phyloP scores from a whole-genome alignment of 768 basidiomycete genomes.

The Saitozyma podzolica region DNA sequence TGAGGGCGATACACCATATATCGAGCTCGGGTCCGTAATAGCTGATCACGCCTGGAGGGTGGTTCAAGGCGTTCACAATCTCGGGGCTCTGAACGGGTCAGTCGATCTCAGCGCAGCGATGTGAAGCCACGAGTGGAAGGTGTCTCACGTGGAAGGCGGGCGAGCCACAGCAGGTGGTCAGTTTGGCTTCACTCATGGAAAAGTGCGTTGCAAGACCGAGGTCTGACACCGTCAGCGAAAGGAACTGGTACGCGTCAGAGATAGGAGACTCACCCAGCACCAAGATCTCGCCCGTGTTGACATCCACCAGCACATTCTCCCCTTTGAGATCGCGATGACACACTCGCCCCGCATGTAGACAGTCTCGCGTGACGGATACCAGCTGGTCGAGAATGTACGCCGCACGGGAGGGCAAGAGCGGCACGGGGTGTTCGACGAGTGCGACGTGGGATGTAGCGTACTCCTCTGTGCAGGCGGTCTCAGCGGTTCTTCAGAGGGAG shows the following conservation, averaged over 20 bases:
- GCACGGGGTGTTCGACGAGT: slow-evolving; percentile 32
- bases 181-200: slow-evolving; percentile 50
- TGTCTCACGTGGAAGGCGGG: slow-evolving; percentile 48
- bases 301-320: slow-evolving; percentile 47
- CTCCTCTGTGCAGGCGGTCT: slow-evolving; percentile 29
- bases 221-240: slow-evolving; percentile 32
- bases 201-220: slow-evolving; percentile 56
- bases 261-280: slow-evolving; percentile 48
- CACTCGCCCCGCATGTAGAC: slow-evolving; percentile 51
- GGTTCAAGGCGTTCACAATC: slow-evolving; percentile 52
- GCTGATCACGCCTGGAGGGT: slow-evolving; percentile 50
- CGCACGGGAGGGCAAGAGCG: slow-evolving; percentile 34
- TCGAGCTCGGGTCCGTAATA: slow-evolving; percentile 57
- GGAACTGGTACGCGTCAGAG: neutral
- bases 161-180: slow-evolving; percentile 56
- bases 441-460: slow-evolving; percentile 51
- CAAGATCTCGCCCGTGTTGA: slow-evolving; percentile 50
- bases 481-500: neutral
- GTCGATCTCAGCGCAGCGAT: slow-evolving; percentile 6
- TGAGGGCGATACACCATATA: slow-evolving; percentile 56
- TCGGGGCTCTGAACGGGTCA: slow-evolving; percentile 52
- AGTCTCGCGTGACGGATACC: slow-evolving; percentile 51
- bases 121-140: neutral
- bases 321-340: slow-evolving; percentile 53
- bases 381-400: slow-evolving; percentile 54